Conservation (phyloP, 208 protist species). For the Wallacemonas sp. region DNA sequence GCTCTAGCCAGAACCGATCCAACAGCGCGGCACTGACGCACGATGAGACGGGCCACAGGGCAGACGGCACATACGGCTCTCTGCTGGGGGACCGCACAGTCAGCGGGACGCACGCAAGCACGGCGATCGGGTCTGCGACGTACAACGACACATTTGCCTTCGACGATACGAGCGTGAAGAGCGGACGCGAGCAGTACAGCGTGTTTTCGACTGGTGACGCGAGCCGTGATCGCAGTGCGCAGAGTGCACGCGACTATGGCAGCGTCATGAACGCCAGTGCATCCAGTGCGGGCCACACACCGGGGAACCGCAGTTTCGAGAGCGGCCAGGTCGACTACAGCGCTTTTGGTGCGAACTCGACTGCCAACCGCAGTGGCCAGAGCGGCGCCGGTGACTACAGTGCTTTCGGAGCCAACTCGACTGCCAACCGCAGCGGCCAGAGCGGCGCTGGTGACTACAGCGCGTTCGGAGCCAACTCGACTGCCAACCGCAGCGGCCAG, state of each 20-base stretch:
- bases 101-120: too few species aligned
- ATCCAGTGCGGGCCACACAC: not conserved
- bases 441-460: slow-evolving; percentile 1
- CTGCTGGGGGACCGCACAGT: not conserved
- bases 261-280: slow-evolving; percentile 4
- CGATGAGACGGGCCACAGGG: too few species aligned
- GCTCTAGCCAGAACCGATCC: not conserved
- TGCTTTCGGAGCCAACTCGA: not conserved
- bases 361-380: not conserved
- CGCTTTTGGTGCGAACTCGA: not conserved
- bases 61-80: not conserved
- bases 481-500: not conserved
- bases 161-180: not conserved
- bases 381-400: not conserved
- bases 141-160: not conserved
- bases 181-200: too few species aligned
- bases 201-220: not conserved
- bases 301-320: not conserved
- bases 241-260: not conserved
- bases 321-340: not conserved
- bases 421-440: not conserved
- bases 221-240: not conserved
- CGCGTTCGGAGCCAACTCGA: not conserved
- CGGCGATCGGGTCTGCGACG: not conserved
- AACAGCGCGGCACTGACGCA: not conserved